Conservation (phyloP, 2,329 filamentous ascomycete species). For the Fusarium zealandicum region DNA sequence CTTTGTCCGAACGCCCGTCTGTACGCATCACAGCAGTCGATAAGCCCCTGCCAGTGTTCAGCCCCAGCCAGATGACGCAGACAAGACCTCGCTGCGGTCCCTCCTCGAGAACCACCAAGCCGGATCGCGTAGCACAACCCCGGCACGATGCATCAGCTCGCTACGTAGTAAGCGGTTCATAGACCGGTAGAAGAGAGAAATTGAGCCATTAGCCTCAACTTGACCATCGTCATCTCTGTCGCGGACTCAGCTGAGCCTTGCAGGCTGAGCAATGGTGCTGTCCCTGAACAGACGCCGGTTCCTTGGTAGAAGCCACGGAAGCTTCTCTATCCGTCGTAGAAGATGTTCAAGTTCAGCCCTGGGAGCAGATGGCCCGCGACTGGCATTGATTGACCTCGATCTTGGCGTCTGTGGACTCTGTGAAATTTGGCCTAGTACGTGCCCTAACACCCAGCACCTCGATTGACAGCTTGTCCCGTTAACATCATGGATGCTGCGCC, state of each 20-base stretch:
- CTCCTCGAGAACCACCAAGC: neutral
- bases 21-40: too few relatives aligned
- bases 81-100: neutral
- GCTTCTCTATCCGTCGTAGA: neutral
- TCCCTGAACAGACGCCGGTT: neutral
- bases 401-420: neutral
- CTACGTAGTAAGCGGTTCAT: too few relatives aligned
- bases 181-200: neutral
- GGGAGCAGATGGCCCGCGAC: neutral
- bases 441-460: neutral
- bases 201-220: neutral
- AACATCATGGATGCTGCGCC: slow-evolving; percentile 19
- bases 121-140: slow-evolving; percentile 1
- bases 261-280: too few relatives aligned
- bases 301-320: slow-evolving; percentile 5
- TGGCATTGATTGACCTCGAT: neutral
- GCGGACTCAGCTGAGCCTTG: slow-evolving; percentile 1
- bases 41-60: too few relatives aligned
- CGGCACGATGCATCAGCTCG: neutral
- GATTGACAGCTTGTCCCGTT: slow-evolving; percentile 7
- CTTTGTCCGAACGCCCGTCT: too few relatives aligned
- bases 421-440: neutral
- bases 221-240: neutral
- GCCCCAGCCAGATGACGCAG: too few relatives aligned
- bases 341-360: neutral